A percentile compares a stretch with the other conserved stretches of the same genome.
phyloP scores from a whole-genome alignment of 1,139 yeast species.

The Yamadazyma buinensis region DNA sequence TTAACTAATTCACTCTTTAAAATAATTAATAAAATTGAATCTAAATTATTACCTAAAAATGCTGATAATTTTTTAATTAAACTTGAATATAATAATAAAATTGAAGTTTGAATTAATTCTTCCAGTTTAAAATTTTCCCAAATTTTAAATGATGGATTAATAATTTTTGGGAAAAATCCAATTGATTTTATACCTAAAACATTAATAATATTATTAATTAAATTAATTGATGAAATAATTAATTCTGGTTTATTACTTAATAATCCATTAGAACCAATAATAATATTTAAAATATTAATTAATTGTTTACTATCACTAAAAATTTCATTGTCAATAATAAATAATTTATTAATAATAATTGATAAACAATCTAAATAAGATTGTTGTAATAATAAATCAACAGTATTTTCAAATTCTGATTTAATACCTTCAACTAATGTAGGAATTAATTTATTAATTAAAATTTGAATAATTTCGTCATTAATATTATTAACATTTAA shows the following conservation, averaged over 20 bases:
- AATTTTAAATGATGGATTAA: conserved; percentile 67
- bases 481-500: conserved; percentile 38
- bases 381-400: conserved; percentile 53
- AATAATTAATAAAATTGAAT: conserved; percentile 54
- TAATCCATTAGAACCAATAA: conserved; percentile 54
- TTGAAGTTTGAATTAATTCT: conserved; percentile 56
- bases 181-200: conserved; percentile 82
- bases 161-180: conserved; percentile 79
- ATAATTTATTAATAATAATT: conserved; percentile 56
- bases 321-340: conserved; percentile 23
- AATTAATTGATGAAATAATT: conserved; percentile 71
- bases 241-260: conserved; percentile 54
- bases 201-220: conserved; percentile 65
- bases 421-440: conserved; percentile 43
- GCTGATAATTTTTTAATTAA: conserved; percentile 83
- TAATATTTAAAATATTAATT: conserved; percentile 46
- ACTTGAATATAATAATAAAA: conserved; percentile 68
- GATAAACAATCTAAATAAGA: conserved; percentile 70
- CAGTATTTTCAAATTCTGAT: conserved; percentile 26
- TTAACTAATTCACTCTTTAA: conserved; percentile 58
- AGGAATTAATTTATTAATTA: conserved; percentile 43
- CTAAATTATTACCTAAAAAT: conserved; percentile 63
- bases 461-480: conserved; percentile 36
- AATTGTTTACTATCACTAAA: conserved; percentile 45
- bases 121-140: conserved; percentile 36